Evolutionary conservation across 2,329 filamentous ascomycete species (phyloP), one percentile per base, ranked within the genome.

Genomic region (Alternaria arbusti): DNA sequence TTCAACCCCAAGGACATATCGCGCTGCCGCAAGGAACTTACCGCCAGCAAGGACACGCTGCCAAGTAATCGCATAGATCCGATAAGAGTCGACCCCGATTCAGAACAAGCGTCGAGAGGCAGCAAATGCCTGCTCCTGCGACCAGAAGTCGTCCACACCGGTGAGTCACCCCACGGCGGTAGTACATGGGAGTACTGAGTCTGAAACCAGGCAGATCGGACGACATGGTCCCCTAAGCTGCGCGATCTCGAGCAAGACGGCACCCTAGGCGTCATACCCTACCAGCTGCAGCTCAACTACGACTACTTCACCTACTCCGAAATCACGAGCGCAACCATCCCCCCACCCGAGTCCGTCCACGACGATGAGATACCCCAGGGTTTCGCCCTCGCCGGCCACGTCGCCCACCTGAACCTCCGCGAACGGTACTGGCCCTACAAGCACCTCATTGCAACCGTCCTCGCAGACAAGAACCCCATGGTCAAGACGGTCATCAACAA

Each of bases 401-500:
- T 98, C 90, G 95, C 94, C 44, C 96, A 99, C 76, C 84, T 99
- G 62, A 99, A 99, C 79, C 89, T 99, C 30, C 89, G 93, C 54
- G 89, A 92, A 20, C 87, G 90, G 68, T 97, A 94, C 75, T 83
- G 93, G 11, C 93, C 92, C 0, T 97, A 96, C 84, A 97, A 96
- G 80, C 80, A 91, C 69, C 79, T 98, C 45, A 94, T 98, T 54
- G 96, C 91, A 0, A 85, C 95, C 73, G 90, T 98, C 3, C 84
- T 99, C 20, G 83, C 93, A 56, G 96, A 98, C 83, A 99, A 99
- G 83, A 97, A 97, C 80, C 86, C 89, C 10, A 83, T 83, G 49
- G 88, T 97, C 64, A 86, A 85, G 63, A 99, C 96, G 0, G 94
- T 99, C 70, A 97, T 99, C 82, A 97, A 97, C 86, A 99, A 99